phyloP scores from a whole-genome alignment of 1,139 yeast genomes.

The Martiniozyma asiatica region DNA sequence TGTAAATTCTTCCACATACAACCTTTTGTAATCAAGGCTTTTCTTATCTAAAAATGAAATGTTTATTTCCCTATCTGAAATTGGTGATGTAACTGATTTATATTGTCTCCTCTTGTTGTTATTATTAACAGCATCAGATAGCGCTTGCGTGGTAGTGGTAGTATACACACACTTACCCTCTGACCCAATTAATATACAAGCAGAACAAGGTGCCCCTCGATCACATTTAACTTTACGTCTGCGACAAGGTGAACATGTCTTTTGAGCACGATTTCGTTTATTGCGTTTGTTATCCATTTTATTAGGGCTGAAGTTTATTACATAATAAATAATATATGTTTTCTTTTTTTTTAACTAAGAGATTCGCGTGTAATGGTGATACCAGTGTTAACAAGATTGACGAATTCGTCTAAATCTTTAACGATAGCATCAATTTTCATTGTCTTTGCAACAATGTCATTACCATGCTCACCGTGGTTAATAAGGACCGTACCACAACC shows the following conservation, averaged over 20 bases:
- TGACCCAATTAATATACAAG: conserved; percentile 2
- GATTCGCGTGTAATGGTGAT: too few relatives aligned
- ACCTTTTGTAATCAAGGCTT: neutral
- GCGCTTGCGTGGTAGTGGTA: too few relatives aligned
- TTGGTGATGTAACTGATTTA: neutral
- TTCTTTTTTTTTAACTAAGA: too few relatives aligned
- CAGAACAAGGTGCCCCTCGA: conserved; percentile 2
- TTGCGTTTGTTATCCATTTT: neutral
- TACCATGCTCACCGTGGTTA: conserved; percentile 23
- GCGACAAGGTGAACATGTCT: conserved; percentile 1
- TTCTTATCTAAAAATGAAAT: neutral
- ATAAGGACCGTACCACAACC: conserved; percentile 45
- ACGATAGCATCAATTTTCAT: conserved; percentile 33
- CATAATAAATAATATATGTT: too few relatives aligned
- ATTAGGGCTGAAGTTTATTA: too few relatives aligned
- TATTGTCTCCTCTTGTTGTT: neutral
- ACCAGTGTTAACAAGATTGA: too few relatives aligned
- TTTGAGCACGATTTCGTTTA: too few relatives aligned
- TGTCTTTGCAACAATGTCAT: conserved; percentile 23
- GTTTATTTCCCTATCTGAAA: too few relatives aligned
- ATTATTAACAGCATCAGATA: neutral
- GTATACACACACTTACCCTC: conserved; percentile 1
- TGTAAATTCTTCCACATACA: neutral
- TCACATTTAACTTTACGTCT: conserved; percentile 4
- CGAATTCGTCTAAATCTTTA: conserved; percentile 30